These are phyloP conservation scores for Trifolium fragiferum DNA, from an alignment of 306 rosid species.

Conservation along the genomic window DNA sequence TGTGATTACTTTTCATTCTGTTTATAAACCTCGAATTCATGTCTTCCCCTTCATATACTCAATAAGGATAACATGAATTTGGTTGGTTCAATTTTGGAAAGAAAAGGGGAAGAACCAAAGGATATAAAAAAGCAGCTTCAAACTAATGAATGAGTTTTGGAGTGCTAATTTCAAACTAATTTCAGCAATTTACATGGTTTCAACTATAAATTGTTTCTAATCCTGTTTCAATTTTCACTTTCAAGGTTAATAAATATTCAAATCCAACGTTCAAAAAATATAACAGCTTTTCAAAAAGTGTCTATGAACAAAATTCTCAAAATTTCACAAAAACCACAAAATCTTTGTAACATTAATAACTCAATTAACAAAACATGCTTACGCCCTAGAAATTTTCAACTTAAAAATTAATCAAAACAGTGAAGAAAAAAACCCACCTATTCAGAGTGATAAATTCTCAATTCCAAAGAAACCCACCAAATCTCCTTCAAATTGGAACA, in stretches of 20 bases:
- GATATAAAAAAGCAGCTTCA: not conserved
- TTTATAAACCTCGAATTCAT: constrained; percentile 22
- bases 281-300: constrained; percentile 24
- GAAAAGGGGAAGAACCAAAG: not conserved
- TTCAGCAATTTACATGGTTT: constrained; percentile 10
- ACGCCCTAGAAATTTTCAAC: constrained; percentile 31
- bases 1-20: not conserved
- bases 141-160: not conserved
- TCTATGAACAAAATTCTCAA: not conserved
- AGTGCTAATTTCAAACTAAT: constrained; percentile 17
- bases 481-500: constrained; percentile 9
- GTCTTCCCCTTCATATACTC: constrained; percentile 7
- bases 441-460: constrained; percentile 1
- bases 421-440: constrained; percentile 42
- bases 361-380: constrained; percentile 23
- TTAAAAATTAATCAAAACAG: constrained; percentile 10
- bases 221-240: constrained; percentile 25
- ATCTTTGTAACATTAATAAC: not conserved
- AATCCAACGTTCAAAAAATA: constrained; percentile 42
- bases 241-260: constrained; percentile 35
- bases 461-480: constrained; percentile 1
- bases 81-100: constrained; percentile 19
- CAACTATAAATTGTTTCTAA: constrained; percentile 22
- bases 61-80: not conserved
- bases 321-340: not conserved